Percentiles rank a stretch among this genome's conserved stretches.
Conservation (phyloP, 179 eudicot genomes). For the Spergularia azorica region DNA sequence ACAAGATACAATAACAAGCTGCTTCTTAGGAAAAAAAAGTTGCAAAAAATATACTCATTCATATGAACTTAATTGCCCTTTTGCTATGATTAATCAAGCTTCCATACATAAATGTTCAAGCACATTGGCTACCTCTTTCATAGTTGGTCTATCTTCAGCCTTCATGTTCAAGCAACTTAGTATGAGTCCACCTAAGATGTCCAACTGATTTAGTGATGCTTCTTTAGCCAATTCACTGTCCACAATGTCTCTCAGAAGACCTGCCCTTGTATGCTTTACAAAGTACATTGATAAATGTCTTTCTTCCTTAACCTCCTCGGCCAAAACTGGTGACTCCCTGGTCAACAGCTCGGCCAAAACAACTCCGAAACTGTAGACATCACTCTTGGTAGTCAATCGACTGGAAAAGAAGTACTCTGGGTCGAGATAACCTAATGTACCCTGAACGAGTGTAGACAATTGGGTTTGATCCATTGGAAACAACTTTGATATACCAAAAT, state of each 20-base stretch:
- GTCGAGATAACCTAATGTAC: constrained; percentile 14
- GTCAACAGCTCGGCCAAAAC: constrained; percentile 22
- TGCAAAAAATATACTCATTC: too few species aligned
- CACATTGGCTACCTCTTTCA: constrained; percentile 11
- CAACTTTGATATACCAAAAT: constrained; percentile 15
- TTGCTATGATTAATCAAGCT: too few species aligned
- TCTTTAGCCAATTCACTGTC: constrained; percentile 1
- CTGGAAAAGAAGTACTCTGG: constrained; percentile 10
- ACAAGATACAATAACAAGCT: too few species aligned
- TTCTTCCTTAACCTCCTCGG: background rate
- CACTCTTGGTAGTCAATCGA: constrained; percentile 14
- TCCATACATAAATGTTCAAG: too few species aligned
- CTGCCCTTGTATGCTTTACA: background rate
- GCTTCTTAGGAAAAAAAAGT: too few species aligned
- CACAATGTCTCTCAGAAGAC: constrained; percentile 1
- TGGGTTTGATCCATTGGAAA: constrained; percentile 2
- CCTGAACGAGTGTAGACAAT: constrained; percentile 8
- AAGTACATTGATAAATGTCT: background rate
- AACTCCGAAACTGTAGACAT: constrained; percentile 28
- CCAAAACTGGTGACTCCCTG: background rate
- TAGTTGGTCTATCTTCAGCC: constrained; percentile 10
- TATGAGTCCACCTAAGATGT: background rate
- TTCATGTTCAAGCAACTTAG: background rate
- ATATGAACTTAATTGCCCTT: too few species aligned
- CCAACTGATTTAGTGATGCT: background rate